A percentile compares a stretch with the other conserved stretches of the same genome.
These are phyloP conservation scores for Kregervanrija fluxuum DNA, from an alignment of 805 yeast genomes.

Conservation along the genomic window DNA sequence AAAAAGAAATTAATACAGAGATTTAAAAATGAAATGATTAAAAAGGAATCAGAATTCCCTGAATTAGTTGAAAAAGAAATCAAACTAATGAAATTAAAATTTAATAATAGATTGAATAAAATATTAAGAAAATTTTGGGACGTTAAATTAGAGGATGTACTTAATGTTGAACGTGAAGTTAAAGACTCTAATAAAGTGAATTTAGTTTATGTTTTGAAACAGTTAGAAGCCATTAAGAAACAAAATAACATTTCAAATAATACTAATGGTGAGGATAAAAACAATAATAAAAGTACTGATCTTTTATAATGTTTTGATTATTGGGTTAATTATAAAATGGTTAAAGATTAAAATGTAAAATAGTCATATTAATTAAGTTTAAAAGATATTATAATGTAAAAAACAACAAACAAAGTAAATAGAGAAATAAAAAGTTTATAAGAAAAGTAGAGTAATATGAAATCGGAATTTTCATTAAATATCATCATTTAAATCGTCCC, in stretches of 20 bases:
- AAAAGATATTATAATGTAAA: too few species aligned
- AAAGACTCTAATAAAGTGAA: constrained; percentile 18
- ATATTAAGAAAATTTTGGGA: constrained; percentile 45
- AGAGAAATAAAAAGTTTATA: too few species aligned
- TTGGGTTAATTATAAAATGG: too few species aligned
- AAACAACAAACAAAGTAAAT: too few species aligned
- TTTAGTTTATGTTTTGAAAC: constrained; percentile 26
- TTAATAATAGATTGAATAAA: constrained; percentile 36
- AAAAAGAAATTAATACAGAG: constrained; percentile 30
- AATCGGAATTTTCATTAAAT: too few species aligned
- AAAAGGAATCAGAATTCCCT: constrained; percentile 15
- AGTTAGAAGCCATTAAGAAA: constrained; percentile 13
- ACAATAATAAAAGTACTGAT: too few species aligned
- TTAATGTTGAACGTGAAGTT: constrained; percentile 38
- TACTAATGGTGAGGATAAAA: too few species aligned
- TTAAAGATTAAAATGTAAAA: too few species aligned
- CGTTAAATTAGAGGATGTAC: constrained; percentile 36
- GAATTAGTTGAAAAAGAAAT: constrained; percentile 16
- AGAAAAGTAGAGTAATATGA: too few species aligned
- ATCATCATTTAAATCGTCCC: constrained; percentile 77
- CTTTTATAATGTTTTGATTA: too few species aligned
- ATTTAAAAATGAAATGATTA: constrained; percentile 14
- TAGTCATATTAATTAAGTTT: too few species aligned
- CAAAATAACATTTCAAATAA: too few species aligned
- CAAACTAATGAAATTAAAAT: constrained; percentile 24